These are phyloP conservation scores for Draba incana DNA, from an alignment of 345 rosid genomes.

Conservation along the genomic window DNA sequence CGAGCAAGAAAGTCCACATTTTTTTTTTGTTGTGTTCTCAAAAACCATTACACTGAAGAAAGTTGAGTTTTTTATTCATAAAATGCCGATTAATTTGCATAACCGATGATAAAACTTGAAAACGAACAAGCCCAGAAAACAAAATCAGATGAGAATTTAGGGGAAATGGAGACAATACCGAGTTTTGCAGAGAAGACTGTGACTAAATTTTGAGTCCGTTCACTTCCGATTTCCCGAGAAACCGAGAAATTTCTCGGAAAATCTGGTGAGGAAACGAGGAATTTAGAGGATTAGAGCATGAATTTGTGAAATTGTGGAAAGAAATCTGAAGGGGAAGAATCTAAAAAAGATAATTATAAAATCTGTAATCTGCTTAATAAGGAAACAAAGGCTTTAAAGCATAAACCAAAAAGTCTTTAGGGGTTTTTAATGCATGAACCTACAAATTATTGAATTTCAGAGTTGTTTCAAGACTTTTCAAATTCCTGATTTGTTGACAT, in stretches of 20 bases:
- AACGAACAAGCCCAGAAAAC: slow-evolving; percentile 16
- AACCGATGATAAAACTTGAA: slow-evolving; percentile 8
- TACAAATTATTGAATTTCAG: not conserved
- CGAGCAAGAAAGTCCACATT: slow-evolving; percentile 9
- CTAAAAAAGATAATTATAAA: not conserved
- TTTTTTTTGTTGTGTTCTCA: not conserved
- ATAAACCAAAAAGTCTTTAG: slow-evolving; percentile 31
- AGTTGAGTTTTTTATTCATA: not conserved
- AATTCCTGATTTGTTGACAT: slow-evolving; percentile 23
- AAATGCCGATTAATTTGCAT: slow-evolving; percentile 1
- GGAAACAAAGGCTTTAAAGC: slow-evolving; percentile 29
- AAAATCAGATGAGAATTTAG: not conserved
- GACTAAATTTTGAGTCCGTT: not conserved
- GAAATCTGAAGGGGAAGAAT: slow-evolving; percentile 13
- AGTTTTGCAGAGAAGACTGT: slow-evolving; percentile 11
- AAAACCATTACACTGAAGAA: slow-evolving; percentile 27
- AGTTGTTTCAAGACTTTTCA: not conserved
- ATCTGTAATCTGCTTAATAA: slow-evolving; percentile 2
- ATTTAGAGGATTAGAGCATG: not conserved
- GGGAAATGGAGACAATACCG: slow-evolving; percentile 20
- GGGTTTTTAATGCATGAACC: slow-evolving; percentile 22
- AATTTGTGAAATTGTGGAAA: not conserved
- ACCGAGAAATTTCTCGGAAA: slow-evolving; percentile 24
- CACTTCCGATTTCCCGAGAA: slow-evolving; percentile 32
- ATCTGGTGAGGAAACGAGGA: slow-evolving; percentile 18